A percentile compares a stretch with the other conserved stretches of the same genome.
Conservation (phyloP, 1,139 yeast genomes). For the Suhomyces maxii region DNA sequence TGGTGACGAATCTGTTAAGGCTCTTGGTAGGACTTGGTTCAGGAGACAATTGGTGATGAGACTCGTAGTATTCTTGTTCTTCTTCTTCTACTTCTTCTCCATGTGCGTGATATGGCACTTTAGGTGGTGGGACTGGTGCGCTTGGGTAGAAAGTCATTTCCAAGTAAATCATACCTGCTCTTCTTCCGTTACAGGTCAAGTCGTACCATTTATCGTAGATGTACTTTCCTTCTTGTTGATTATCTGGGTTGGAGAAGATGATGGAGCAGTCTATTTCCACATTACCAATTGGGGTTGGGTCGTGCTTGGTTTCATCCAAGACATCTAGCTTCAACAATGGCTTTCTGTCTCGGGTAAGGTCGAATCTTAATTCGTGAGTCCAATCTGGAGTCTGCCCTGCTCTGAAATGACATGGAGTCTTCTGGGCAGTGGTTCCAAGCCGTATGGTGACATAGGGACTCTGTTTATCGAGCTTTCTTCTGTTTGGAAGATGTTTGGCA, state of each 20-base stretch:
- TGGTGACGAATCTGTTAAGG: not conserved
- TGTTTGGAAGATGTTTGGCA: slow-evolving; percentile 77
- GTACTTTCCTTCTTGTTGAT: slow-evolving; percentile 70
- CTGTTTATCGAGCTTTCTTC: slow-evolving; percentile 82
- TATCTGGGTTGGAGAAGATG: slow-evolving; percentile 50
- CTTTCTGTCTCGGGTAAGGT: slow-evolving; percentile 59
- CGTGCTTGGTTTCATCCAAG: slow-evolving; percentile 82
- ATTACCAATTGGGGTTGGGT: slow-evolving; percentile 85
- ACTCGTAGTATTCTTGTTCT: not conserved
- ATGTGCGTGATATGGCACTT: slow-evolving; percentile 20
- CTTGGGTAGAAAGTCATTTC: slow-evolving; percentile 91
- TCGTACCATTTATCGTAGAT: slow-evolving; percentile 78
- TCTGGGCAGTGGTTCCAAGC: slow-evolving; percentile 75
- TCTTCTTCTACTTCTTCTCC: no score
- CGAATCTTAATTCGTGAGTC: slow-evolving; percentile 76
- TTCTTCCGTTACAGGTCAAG: slow-evolving; percentile 62
- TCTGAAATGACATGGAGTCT: slow-evolving; percentile 69
- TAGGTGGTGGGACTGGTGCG: slow-evolving; percentile 50
- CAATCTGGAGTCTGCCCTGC: slow-evolving; percentile 93
- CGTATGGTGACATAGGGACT: slow-evolving; percentile 83
- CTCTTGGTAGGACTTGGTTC: slow-evolving; percentile 9
- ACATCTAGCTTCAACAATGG: slow-evolving; percentile 70
- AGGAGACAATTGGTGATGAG: slow-evolving; percentile 4
- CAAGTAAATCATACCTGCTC: slow-evolving; percentile 85
- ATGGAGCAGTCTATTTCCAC: slow-evolving; percentile 74